Percentiles rank a stretch among this genome's conserved stretches.
Evolutionary conservation across 495 filamentous ascomycete species (phyloP).

Genomic region (Xylaria curta): DNA sequence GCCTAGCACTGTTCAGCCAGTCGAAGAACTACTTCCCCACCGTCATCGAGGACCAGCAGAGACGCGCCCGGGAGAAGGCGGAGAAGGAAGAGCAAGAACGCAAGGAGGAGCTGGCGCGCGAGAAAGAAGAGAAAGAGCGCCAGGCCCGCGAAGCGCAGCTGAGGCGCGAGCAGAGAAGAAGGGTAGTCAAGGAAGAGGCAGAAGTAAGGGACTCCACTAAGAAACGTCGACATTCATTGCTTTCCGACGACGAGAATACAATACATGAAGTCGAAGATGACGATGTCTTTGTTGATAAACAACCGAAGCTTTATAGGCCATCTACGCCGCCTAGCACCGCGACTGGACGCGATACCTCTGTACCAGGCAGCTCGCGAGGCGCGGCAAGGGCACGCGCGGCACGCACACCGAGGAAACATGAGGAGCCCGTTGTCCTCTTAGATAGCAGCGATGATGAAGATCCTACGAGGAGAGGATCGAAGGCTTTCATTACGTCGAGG

Average conservation of each 20-base stretch:
- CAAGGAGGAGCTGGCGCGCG: constrained; percentile 31
- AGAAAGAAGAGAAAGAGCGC: constrained; percentile 40
- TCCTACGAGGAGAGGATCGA: constrained; percentile 5
- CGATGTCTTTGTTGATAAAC: constrained; percentile 13
- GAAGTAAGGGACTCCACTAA: constrained; percentile 38
- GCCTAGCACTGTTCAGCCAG: constrained; percentile 69
- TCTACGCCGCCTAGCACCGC: constrained; percentile 30
- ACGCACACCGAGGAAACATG: constrained; percentile 21
- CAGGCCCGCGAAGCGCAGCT: constrained; percentile 26
- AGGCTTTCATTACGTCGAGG: neutral
- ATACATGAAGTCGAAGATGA: constrained; percentile 27
- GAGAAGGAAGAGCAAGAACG: constrained; percentile 38
- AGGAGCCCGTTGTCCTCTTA: constrained; percentile 25
- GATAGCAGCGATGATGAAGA: constrained; percentile 31
- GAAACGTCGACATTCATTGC: constrained; percentile 34
- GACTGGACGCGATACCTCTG: constrained; percentile 16
- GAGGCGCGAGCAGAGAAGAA: constrained; percentile 29
- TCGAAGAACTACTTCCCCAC: constrained; percentile 68
- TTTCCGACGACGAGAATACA: constrained; percentile 30
- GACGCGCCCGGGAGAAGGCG: constrained; percentile 42
- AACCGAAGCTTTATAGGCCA: constrained; percentile 25
- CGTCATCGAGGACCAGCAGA: constrained; percentile 62
- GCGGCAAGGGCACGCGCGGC: constrained; percentile 14
- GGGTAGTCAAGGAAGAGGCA: constrained; percentile 23
- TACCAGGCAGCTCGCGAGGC: constrained; percentile 8